These are phyloP conservation scores for Neurospora intermedia DNA, from an alignment of 495 filamentous ascomycete genomes.

Conservation along the genomic window DNA sequence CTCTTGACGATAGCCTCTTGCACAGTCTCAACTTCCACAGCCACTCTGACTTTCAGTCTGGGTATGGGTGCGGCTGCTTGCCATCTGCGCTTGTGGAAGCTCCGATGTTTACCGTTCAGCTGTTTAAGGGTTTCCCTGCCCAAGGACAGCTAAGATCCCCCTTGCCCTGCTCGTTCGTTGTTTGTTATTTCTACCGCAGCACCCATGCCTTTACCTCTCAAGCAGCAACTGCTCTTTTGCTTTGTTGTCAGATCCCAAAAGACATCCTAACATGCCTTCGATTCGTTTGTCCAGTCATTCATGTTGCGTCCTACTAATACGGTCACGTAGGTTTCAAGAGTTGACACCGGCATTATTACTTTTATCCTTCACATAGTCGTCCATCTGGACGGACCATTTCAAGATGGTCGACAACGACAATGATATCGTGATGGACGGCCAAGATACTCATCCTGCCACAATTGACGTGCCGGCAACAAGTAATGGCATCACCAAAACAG, in stretches of 20 bases:
- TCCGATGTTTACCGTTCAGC: neutral
- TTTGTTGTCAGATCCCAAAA: neutral
- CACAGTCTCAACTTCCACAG: neutral
- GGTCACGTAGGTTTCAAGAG: neutral
- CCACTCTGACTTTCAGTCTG: neutral
- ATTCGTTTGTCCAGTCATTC: neutral
- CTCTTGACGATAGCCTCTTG: neutral
- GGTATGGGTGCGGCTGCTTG: neutral
- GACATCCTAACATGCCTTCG: neutral
- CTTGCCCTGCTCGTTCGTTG: neutral
- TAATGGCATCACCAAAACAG: constrained; percentile 25
- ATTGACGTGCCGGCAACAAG: constrained; percentile 19
- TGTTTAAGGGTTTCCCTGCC: neutral
- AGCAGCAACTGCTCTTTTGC: neutral
- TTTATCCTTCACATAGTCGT: neutral
- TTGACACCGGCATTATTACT: neutral
- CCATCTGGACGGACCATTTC: neutral
- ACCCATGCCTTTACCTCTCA: neutral
- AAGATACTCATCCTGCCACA: constrained; percentile 25
- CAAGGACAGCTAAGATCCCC: neutral
- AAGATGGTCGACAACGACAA: constrained; percentile 24
- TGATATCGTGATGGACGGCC: constrained; percentile 28
- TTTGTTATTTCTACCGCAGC: neutral
- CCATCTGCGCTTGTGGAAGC: neutral
- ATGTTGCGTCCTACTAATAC: neutral